Evolutionary conservation across 2,329 filamentous ascomycete genomes (phyloP).

Genomic region (Mycosphaerella sp.): DNA sequence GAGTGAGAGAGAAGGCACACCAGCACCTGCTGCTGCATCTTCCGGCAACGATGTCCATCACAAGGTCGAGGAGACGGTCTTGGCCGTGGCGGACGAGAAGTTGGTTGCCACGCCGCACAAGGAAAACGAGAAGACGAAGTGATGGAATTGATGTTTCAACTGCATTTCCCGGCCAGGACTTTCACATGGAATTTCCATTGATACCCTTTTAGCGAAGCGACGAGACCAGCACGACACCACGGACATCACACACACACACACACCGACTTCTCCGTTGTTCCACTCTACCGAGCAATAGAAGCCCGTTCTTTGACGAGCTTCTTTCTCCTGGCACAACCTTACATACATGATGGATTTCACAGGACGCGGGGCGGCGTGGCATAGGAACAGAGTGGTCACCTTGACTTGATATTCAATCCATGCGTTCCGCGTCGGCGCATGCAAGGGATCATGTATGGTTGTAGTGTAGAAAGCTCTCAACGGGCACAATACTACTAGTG

Average conservation of each 20-base stretch:
- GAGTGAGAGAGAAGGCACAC: conserved; percentile 47
- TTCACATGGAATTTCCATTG: conserved; percentile 17
- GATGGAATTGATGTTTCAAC: conserved; percentile 1
- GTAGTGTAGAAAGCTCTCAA: conserved; percentile 6
- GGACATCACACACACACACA: background rate
- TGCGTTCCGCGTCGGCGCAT: conserved; percentile 11
- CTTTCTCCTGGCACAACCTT: background rate
- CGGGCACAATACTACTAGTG: conserved; percentile 1
- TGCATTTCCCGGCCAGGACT: conserved; percentile 9
- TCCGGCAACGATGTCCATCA: conserved; percentile 12
- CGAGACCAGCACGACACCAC: conserved; percentile 11
- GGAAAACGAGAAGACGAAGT: conserved; percentile 17
- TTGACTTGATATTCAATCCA: conserved; percentile 4
- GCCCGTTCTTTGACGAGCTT: background rate
- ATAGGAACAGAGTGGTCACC: conserved; percentile 5
- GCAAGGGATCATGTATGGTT: conserved; percentile 1
- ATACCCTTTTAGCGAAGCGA: conserved; percentile 22
- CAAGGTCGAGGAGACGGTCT: conserved; percentile 22
- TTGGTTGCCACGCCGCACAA: conserved; percentile 5
- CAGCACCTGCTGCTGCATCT: conserved; percentile 37
- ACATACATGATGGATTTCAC: background rate
- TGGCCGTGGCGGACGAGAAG: conserved; percentile 10
- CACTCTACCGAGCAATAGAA: background rate
- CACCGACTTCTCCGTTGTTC: background rate
- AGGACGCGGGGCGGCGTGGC: conserved; percentile 10